Evolutionary conservation across 331 rosid genomes (phyloP), one percentile per base, ranked within the genome.

Genomic region (Rhamnella rubrinervis): DNA sequence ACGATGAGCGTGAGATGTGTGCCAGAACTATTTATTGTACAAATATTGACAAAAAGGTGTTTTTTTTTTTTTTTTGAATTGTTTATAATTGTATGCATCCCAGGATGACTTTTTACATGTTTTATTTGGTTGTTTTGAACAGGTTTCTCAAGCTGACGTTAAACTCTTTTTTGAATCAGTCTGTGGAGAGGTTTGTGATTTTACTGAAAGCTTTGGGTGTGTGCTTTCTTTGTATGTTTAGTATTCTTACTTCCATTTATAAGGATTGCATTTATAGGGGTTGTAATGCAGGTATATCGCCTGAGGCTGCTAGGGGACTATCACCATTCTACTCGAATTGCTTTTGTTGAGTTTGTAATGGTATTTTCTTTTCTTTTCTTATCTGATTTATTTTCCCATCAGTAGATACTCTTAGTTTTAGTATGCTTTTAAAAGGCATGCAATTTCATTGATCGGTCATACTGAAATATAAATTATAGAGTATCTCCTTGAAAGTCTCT

Each of bases 311-410:
- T 83, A 37, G 87, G 87, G 52, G 87, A 83, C 76, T 79, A 79
- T 75, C 82, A 83, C 60, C 87, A 83, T 75, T 83, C 87, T 37
- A 83, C 87, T 44, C 84, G 84, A 49, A 83, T 83, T 68, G 84
- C 87, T 6, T 83, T 83, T 73, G 87, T 83, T 56, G 87, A 83
- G 78, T 83, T 83, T 70, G 77, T 77, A 65, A 79, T 79, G 87
- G 87, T 83, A 83, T 6, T n/a, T 76, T 68, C 10, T 59, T 55
- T 10, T 23, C 10, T 59, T 55, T 10, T 23, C 25, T 11, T 44
- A 44, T 44, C 11, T 44, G 49, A 44, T 44, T 11, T 9, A 44
- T 44, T 44, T 10, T 44, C 8, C 0, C 49, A 44, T 44, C 13
- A 11, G 0, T 44, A 44, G 13, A 44, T 44, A 44, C 16, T 44